phyloP scores from a whole-genome alignment of 108 stramenopile genomes.

The Skeletonema marinoi region DNA sequence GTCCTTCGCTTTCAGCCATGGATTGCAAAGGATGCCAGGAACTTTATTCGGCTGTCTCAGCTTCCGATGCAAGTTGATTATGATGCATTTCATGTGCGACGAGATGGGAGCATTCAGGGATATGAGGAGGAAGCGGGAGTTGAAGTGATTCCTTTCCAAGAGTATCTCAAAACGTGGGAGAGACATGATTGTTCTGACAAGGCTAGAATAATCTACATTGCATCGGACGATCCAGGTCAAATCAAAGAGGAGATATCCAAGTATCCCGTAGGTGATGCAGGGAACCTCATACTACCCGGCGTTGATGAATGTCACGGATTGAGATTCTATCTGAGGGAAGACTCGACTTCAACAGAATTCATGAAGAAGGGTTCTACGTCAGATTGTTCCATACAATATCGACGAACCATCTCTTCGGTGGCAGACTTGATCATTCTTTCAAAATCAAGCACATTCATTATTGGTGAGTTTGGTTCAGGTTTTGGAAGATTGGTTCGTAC shows the following conservation, averaged over 20 bases:
- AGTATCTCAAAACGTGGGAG: slow-evolving; percentile 6
- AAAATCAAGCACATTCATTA: slow-evolving; percentile 4
- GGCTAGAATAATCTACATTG: slow-evolving; percentile 11
- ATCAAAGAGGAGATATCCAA: slow-evolving; percentile 14
- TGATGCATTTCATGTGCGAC: slow-evolving; percentile 5
- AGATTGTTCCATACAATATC: slow-evolving; percentile 1
- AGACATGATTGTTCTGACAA: slow-evolving; percentile 1
- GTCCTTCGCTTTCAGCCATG: slow-evolving; percentile 2
- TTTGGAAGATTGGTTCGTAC: slow-evolving; percentile 10
- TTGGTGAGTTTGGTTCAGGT: slow-evolving; percentile 3
- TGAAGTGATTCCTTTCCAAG: slow-evolving; percentile 8
- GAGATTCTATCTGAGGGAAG: slow-evolving; percentile 7
- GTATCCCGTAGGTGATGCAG: neutral
- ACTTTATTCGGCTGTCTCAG: neutral
- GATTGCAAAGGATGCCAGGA: neutral
- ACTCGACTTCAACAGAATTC: neutral
- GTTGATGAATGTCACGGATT: slow-evolving; percentile 3
- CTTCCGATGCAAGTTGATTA: neutral
- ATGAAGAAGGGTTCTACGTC: neutral
- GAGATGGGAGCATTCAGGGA: neutral
- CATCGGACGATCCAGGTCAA: slow-evolving; percentile 4
- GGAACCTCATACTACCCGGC: neutral
- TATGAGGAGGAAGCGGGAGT: neutral
- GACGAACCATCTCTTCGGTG: slow-evolving; percentile 2
- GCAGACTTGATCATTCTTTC: slow-evolving; percentile 14